phyloP scores from a whole-genome alignment of 78 protist species.

The Dictyostelium purpureum region DNA sequence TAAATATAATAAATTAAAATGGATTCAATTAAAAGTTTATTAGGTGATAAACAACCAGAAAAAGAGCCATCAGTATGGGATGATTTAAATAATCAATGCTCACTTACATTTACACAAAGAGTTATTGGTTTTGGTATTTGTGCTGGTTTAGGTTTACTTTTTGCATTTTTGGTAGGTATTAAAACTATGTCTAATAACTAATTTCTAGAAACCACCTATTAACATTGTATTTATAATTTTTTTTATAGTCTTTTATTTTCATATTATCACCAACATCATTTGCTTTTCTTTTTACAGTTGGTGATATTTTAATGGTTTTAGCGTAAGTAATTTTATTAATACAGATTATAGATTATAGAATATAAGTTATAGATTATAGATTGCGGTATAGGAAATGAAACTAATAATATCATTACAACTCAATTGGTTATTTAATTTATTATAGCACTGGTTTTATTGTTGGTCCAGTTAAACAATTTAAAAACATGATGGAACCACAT shows the following conservation, averaged over 20 bases:
- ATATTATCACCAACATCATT: slow-evolving; percentile 40
- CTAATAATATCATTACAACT: too few species aligned
- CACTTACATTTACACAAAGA: slow-evolving; percentile 51
- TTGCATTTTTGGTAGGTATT: slow-evolving; percentile 42
- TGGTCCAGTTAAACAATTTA: slow-evolving; percentile 65
- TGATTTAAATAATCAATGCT: slow-evolving; percentile 70
- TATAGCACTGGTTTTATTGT: slow-evolving; percentile 61
- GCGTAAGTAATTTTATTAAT: slow-evolving; percentile 8
- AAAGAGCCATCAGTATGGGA: slow-evolving; percentile 57
- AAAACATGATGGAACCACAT: slow-evolving; percentile 64
- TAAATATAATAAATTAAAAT: background rate
- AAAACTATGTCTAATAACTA: background rate
- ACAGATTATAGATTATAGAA: too few species aligned
- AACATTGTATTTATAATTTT: background rate
- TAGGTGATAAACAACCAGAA: slow-evolving; percentile 38
- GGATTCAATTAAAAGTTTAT: slow-evolving; percentile 76
- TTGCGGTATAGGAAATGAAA: background rate
- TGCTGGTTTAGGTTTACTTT: slow-evolving; percentile 68
- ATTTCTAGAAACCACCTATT: background rate
- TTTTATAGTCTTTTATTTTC: slow-evolving; percentile 35
- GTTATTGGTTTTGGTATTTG: slow-evolving; percentile 54
- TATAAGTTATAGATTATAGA: background rate
- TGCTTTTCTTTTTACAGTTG: slow-evolving; percentile 67
- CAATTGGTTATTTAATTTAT: background rate
- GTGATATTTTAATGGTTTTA: slow-evolving; percentile 36